phyloP scores from a whole-genome alignment of 2,329 filamentous ascomycete species.

The Myriosclerotinia scirpicola region DNA sequence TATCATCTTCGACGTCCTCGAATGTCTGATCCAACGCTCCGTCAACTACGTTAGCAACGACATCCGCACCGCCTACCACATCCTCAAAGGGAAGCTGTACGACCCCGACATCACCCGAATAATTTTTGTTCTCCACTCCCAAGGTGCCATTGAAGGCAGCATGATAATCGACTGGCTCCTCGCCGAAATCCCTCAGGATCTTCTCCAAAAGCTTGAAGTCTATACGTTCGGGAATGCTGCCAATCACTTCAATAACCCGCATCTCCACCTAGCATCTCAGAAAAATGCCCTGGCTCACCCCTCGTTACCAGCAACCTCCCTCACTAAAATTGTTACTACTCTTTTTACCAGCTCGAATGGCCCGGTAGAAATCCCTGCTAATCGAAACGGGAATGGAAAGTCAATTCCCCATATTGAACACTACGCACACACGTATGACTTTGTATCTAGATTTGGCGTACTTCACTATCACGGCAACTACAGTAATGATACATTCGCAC shows the following conservation, averaged over 20 bases:
- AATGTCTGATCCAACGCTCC: conserved; percentile 75
- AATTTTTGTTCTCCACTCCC: conserved; percentile 72
- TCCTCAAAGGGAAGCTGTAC: conserved; percentile 63
- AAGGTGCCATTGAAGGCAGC: conserved; percentile 73
- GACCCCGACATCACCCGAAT: conserved; percentile 64
- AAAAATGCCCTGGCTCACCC: conserved; percentile 43
- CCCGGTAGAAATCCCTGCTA: background rate
- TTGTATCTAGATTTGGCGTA: conserved; percentile 73
- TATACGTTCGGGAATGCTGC: conserved; percentile 77
- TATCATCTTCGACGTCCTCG: conserved; percentile 72
- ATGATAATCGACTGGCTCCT: conserved; percentile 76
- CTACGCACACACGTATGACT: conserved; percentile 72
- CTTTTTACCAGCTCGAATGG: background rate
- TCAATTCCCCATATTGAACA: conserved; percentile 75
- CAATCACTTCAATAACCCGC: conserved; percentile 80
- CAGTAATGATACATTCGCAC: conserved; percentile 16
- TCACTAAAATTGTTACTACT: conserved; percentile 24
- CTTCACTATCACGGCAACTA: conserved; percentile 57
- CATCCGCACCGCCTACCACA: conserved; percentile 59
- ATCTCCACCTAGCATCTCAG: conserved; percentile 52
- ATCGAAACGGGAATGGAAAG: conserved; percentile 26
- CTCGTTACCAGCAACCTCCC: conserved; percentile 43
- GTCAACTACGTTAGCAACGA: conserved; percentile 71
- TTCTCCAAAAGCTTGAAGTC: conserved; percentile 69
- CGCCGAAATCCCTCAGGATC: conserved; percentile 65